phyloP scores from a whole-genome alignment of 2,329 filamentous ascomycete genomes.

The Cryphonectria nitschkei region DNA sequence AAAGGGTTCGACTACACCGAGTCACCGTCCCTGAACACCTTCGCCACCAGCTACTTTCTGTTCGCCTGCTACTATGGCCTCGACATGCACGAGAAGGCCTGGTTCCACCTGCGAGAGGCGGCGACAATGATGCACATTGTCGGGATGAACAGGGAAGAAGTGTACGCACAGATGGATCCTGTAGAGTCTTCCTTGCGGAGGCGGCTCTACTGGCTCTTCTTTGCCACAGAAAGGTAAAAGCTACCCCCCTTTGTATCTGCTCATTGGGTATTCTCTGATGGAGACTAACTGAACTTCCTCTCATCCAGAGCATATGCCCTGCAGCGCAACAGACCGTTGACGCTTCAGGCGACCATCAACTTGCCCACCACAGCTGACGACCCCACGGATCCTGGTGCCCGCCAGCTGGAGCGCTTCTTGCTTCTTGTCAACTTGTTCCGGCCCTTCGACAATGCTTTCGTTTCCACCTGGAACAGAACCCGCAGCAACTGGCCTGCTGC shows the following conservation, averaged over 20 bases:
- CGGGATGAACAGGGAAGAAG: slow-evolving; percentile 64
- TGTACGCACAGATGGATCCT: slow-evolving; percentile 62
- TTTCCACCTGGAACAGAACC: slow-evolving; percentile 69
- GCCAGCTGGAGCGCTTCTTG: slow-evolving; percentile 60
- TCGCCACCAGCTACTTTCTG: slow-evolving; percentile 79
- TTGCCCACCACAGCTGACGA: slow-evolving; percentile 67
- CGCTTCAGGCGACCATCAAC: slow-evolving; percentile 70
- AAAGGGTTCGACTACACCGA: slow-evolving; percentile 66
- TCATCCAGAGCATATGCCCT: slow-evolving; percentile 67
- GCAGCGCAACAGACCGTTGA: slow-evolving; percentile 70
- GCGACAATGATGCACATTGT: slow-evolving; percentile 69
- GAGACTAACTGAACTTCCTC: slow-evolving; percentile 30
- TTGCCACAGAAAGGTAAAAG: slow-evolving; percentile 69
- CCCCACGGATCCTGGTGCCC: slow-evolving; percentile 56
- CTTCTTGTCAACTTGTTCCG: slow-evolving; percentile 66
- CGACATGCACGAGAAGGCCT: slow-evolving; percentile 75
- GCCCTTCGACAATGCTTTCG: slow-evolving; percentile 67
- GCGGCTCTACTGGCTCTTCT: slow-evolving; percentile 74
- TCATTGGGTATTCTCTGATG: slow-evolving; percentile 1
- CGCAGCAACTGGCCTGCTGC: slow-evolving; percentile 58
- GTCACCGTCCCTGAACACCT: slow-evolving; percentile 56
- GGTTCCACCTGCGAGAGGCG: slow-evolving; percentile 79
- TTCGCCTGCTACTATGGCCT: slow-evolving; percentile 74
- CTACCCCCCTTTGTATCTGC: background rate
- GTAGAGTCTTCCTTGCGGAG: slow-evolving; percentile 66